phyloP scores from a whole-genome alignment of 2,329 filamentous ascomycete genomes.

The Fusarium tupiense region DNA sequence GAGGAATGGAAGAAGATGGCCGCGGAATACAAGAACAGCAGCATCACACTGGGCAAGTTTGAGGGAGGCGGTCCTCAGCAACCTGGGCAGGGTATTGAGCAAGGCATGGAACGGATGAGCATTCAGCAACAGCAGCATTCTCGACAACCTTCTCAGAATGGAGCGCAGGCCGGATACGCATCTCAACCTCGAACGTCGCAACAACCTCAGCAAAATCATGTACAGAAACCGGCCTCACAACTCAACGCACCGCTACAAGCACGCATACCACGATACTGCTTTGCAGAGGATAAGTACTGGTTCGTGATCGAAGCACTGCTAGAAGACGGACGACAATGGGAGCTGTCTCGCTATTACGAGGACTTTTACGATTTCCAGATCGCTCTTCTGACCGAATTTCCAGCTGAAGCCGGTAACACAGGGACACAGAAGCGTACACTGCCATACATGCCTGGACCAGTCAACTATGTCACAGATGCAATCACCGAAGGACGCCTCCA shows the following conservation, averaged over 20 bases:
- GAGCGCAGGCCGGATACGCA: slow-evolving; percentile 43
- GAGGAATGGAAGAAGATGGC: slow-evolving; percentile 99
- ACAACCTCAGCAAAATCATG: slow-evolving; percentile 48
- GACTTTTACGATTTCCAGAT: slow-evolving; percentile 99
- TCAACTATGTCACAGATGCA: slow-evolving; percentile 97
- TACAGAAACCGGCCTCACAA: slow-evolving; percentile 58
- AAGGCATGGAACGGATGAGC: slow-evolving; percentile 83
- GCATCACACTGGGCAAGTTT: slow-evolving; percentile 94
- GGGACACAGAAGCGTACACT: slow-evolving; percentile 81
- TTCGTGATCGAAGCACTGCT: slow-evolving; percentile 94
- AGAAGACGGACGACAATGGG: slow-evolving; percentile 92
- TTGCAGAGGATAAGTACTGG: slow-evolving; percentile 98
- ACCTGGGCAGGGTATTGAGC: slow-evolving; percentile 65
- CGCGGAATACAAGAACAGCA: slow-evolving; percentile 98
- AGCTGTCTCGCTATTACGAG: slow-evolving; percentile 93
- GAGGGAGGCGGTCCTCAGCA: slow-evolving; percentile 63
- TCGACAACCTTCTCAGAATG: slow-evolving; percentile 43
- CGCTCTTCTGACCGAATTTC: slow-evolving; percentile 89
- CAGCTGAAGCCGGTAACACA: slow-evolving; percentile 89
- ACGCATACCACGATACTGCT: slow-evolving; percentile 91
- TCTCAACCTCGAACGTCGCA: slow-evolving; percentile 44
- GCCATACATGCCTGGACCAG: slow-evolving; percentile 97
- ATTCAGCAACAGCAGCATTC: slow-evolving; percentile 56
- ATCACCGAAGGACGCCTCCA: slow-evolving; percentile 93
- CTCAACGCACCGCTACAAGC: slow-evolving; percentile 82